Conservation (phyloP, 108 stramenopile species). For the Aureococcus anophagefferens region DNA sequence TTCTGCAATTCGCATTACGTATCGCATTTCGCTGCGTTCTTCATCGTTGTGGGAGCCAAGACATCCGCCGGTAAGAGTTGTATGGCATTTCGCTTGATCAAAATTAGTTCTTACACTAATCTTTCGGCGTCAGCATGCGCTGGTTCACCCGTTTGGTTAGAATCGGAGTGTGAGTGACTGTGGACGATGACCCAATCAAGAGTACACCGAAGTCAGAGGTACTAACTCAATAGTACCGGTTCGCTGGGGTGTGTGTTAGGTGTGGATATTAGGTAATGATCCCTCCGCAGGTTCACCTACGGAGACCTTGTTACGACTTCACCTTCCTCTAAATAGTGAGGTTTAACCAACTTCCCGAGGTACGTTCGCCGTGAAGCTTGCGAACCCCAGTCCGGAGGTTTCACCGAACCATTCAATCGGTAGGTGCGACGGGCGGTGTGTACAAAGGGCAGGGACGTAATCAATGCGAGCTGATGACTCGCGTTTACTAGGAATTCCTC, state of each 20-base stretch:
- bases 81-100: slow-evolving; percentile 5
- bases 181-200: too few relatives aligned
- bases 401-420: slow-evolving; percentile 97
- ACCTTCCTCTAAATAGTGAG: slow-evolving; percentile 90
- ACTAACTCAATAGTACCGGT: too few relatives aligned
- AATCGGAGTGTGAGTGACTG: too few relatives aligned
- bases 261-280: slow-evolving; percentile 60
- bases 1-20: slow-evolving; percentile 54
- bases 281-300: slow-evolving; percentile 98
- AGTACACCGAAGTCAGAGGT: too few relatives aligned
- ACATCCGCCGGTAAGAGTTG: slow-evolving; percentile 54
- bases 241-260: slow-evolving; percentile 4
- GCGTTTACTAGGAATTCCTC: slow-evolving; percentile 99
- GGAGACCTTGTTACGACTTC: slow-evolving; percentile 98
- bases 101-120: neutral
- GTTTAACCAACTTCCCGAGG: slow-evolving; percentile 71
- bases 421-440: slow-evolving; percentile 99
- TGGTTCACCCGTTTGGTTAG: too few relatives aligned
- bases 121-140: too few relatives aligned
- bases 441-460: slow-evolving; percentile 95
- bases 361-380: slow-evolving; percentile 13
- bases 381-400: slow-evolving; percentile 71
- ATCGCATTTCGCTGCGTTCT: slow-evolving; percentile 60
- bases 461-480: slow-evolving; percentile 93
- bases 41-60: slow-evolving; percentile 57